Evolutionary conservation across 352 stramenopile genomes (phyloP), one percentile per base, ranked within the genome.

Genomic region (Globisporangium viniferum): DNA sequence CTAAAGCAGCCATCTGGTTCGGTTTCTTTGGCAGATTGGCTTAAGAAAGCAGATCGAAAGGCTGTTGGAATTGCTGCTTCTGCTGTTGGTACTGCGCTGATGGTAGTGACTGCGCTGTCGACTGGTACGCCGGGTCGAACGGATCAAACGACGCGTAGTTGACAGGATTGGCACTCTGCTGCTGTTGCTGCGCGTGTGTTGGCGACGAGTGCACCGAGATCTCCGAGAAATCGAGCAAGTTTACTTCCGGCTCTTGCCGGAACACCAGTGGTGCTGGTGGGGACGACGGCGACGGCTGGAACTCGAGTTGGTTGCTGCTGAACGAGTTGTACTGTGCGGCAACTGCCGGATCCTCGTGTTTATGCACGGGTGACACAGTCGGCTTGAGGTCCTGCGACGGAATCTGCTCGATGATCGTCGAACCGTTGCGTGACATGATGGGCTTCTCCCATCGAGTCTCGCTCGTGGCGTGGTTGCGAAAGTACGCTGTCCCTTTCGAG

Each of bases 401-500:
- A 2, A 77, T 62, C 9, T 63, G 70, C 20, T 58, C 83, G 6
- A 74, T 79, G 15, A 73, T 66, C 58, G 64, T 64, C 41, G 64
- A 65, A 29, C 81, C 78, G 15, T 71, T 74, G 48, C 84, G 84
- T 6, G 80, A 78, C 71, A 92, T 79, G 64, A 90, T 73, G 2
- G 86, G 88, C 60, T 89, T 90, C 64, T 93, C 84, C 88, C 88
- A 95, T 64, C 86, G 79, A 24, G 84, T 89, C 46, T 88, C 72
- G 8, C 78, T 78, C n/a, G 74, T 88, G 3, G 61, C 56, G 51
- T 90, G 77, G 51, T 95, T 87, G 51, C 83, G 84, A 44, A 90
- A 95, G 70, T 95, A 95, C 39, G 86, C 80, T 0, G 78, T 78
- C 57, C 78, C 86, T 4, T 84, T 84, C 22, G 86, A 90, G 33